Percentiles rank a stretch among this genome's conserved stretches.
Conservation (phyloP, 495 filamentous ascomycete species). For the Aspergillus wentii region DNA sequence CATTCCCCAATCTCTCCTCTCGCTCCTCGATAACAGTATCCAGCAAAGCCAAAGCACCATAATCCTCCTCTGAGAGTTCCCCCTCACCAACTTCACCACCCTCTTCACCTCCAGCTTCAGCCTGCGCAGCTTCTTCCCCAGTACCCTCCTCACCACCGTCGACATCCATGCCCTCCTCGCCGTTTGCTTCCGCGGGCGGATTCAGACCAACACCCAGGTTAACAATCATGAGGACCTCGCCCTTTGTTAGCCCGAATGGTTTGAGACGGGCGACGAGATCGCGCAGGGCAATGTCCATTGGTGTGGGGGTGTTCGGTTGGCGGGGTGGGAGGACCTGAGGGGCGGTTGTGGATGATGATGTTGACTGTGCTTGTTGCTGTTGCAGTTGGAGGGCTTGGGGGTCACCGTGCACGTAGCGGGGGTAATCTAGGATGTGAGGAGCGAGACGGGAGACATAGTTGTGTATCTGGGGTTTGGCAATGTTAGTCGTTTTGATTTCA, state of each 20-base stretch:
- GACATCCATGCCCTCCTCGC: constrained; percentile 4
- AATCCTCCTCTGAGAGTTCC: constrained; percentile 27
- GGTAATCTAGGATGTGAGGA: constrained; percentile 33
- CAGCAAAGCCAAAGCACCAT: constrained; percentile 32
- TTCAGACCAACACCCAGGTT: constrained; percentile 47
- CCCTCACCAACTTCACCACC: constrained; percentile 17
- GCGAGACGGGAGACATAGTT: constrained; percentile 39
- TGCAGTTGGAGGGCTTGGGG: constrained; percentile 22
- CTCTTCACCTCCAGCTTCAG: constrained; percentile 10
- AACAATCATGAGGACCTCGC: constrained; percentile 60
- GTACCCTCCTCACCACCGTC: constrained; percentile 9
- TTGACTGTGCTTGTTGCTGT: constrained; percentile 21
- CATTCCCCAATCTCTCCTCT: constrained; percentile 33
- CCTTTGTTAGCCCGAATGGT: constrained; percentile 53
- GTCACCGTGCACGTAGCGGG: constrained; percentile 13
- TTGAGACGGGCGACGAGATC: constrained; percentile 36
- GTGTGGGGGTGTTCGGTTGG: constrained; percentile 14
- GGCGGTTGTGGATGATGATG: constrained; percentile 11
- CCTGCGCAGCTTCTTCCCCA: constrained; percentile 13
- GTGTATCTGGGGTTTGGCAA: constrained; percentile 28
- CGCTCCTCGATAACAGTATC: constrained; percentile 43
- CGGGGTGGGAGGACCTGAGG: constrained; percentile 5
- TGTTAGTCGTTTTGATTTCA: constrained; percentile 1
- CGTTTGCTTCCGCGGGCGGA: constrained; percentile 1
- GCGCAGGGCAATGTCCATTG: constrained; percentile 32